Percentiles rank a stretch among this genome's conserved stretches.
These are phyloP conservation scores for Candida bentonensis DNA, from an alignment of 805 yeast genomes.

Conservation along the genomic window DNA sequence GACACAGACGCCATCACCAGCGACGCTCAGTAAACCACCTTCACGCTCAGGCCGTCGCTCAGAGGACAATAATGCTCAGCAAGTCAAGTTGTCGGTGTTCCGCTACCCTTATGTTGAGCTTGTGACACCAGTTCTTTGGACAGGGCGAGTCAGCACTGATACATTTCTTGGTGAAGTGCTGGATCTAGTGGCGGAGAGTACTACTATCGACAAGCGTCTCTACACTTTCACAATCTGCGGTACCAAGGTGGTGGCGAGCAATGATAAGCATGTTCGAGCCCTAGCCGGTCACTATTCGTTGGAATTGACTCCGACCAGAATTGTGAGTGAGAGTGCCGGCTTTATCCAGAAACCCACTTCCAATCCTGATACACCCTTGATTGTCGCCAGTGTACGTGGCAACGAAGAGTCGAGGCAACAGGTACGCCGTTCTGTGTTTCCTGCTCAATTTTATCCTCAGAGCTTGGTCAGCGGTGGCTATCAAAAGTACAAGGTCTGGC, in stretches of 20 bases:
- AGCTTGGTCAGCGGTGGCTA: constrained; percentile 38
- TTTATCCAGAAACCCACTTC: constrained; percentile 17
- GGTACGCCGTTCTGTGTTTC: not conserved
- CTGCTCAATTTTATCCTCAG: not conserved
- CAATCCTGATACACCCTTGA: constrained; percentile 18
- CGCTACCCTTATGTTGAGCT: constrained; percentile 21
- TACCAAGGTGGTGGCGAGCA: constrained; percentile 10
- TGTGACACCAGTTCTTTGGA: constrained; percentile 17
- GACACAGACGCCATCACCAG: no score
- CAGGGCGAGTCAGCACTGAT: constrained; percentile 10
- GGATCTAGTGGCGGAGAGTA: constrained; percentile 18
- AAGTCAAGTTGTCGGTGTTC: constrained; percentile 14
- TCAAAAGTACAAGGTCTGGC: constrained; percentile 75
- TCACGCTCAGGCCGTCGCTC: not conserved
- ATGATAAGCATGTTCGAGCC: constrained; percentile 21
- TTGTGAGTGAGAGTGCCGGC: constrained; percentile 22
- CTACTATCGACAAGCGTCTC: constrained; percentile 17
- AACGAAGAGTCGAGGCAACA: not conserved
- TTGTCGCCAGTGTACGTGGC: constrained; percentile 6
- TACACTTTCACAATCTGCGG: constrained; percentile 21
- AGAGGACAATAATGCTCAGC: constrained; percentile 3
- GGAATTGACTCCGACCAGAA: constrained; percentile 30
- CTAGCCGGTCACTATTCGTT: constrained; percentile 28
- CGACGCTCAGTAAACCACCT: not conserved
- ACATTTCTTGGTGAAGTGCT: constrained; percentile 15